Base-by-base conservation (phyloP, 208 protist species). In the Porcisia hertigi region DNA sequence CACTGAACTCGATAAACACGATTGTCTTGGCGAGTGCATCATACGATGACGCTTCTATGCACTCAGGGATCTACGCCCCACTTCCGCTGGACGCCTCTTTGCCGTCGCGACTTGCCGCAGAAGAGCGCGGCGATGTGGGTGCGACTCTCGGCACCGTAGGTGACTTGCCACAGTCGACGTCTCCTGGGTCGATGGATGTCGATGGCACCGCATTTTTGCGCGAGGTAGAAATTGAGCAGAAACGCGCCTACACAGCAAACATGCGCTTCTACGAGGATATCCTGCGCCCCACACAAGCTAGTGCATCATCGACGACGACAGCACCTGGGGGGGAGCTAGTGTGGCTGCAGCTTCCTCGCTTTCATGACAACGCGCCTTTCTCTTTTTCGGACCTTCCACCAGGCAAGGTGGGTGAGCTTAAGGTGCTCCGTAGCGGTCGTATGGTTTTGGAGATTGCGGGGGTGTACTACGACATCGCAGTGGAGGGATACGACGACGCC, bases 311-410 rank as follows among this genome's bases (percentile, higher is more conserved):
- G 39, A 16, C 71, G 23, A 54, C 81, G 18, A 49, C 69, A 12
- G 30, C 69, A 20, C 1, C 63, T 20, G 62, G 76, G 1, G 77
- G 71, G 1, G 77, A 66, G 47, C 71, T 97, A 34, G 80, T 92
- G 47, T 97, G 91, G 90, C 82, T 95, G 82, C 93, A 97, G 79
- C 60, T 97, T 55, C 93, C 93, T 20, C 89, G 86, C 7, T 94
- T 95, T 78, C 84, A 88, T 53, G 75, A 67, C 6, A 76, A 88
- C 41, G 63, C 80, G 36, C 86, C 91, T 16, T 93, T 93, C 71
- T 70, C 71, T 43, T 75, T 92, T 41, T 72, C 57, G 18, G 71
- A 91, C 54, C 57, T 92, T 39, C 86, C 90, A 57, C 79, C 90
- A 12, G 89, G 89, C 16, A 95, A 97, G 75, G 75, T 95, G 12